phyloP scores from a whole-genome alignment of 768 basidiomycete species.

The Paxillus rubicundulus region DNA sequence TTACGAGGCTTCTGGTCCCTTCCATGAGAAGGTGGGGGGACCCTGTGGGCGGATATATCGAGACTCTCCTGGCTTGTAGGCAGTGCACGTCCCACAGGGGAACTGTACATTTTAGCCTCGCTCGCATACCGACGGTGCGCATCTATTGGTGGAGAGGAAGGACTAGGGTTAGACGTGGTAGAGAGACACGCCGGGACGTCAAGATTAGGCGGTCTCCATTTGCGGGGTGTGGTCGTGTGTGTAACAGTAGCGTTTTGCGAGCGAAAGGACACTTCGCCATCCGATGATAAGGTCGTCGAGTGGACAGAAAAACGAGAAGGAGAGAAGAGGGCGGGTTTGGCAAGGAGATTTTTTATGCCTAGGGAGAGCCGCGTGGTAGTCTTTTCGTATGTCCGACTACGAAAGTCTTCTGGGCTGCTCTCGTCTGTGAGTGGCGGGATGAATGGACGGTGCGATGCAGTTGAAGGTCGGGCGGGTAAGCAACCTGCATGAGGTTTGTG shows the following conservation, averaged over 20 bases:
- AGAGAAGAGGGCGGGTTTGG: slow-evolving; percentile 29
- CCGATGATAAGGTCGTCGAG: slow-evolving; percentile 11
- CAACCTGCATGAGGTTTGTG: background rate
- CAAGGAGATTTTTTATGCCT: slow-evolving; percentile 37
- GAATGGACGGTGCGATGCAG: slow-evolving; percentile 11
- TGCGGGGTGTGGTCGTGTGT: slow-evolving; percentile 18
- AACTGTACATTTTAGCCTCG: slow-evolving; percentile 7
- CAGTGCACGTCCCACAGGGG: background rate
- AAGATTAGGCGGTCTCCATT: slow-evolving; percentile 22
- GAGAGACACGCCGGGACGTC: slow-evolving; percentile 14
- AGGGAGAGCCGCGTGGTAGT: slow-evolving; percentile 19
- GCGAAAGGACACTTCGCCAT: slow-evolving; percentile 6
- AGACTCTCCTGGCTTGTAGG: slow-evolving; percentile 15
- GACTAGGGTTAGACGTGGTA: slow-evolving; percentile 1
- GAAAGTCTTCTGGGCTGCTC: slow-evolving; percentile 8
- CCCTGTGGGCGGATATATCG: slow-evolving; percentile 6
- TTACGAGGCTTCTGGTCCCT: slow-evolving; percentile 26
- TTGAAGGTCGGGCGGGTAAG: slow-evolving; percentile 16
- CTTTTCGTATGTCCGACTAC: slow-evolving; percentile 5
- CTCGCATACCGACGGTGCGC: slow-evolving; percentile 21
- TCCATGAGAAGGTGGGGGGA: background rate
- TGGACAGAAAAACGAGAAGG: slow-evolving; percentile 22
- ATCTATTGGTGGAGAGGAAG: slow-evolving; percentile 4
- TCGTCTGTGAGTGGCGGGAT: background rate
- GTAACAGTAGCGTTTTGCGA: slow-evolving; percentile 4